Percentiles rank a stretch among this genome's conserved stretches.
phyloP scores from a whole-genome alignment of 2,329 filamentous ascomycete genomes.

The Beauveria australis region DNA sequence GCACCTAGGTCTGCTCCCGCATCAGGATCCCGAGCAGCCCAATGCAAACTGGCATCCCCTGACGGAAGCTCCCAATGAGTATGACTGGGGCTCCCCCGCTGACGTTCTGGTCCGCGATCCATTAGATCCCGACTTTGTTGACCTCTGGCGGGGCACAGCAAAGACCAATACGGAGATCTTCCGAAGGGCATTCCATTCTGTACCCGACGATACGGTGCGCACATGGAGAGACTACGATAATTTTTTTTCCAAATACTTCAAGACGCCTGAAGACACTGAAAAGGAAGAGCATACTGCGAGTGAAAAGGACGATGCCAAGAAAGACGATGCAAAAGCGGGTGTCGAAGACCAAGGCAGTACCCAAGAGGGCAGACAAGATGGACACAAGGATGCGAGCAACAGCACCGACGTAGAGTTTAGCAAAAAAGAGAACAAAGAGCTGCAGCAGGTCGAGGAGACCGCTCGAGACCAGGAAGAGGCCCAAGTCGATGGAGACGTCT shows the following conservation, averaged over 20 bases:
- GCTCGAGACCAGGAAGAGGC: slow-evolving; percentile 39
- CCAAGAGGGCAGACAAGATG: background rate
- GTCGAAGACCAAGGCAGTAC: background rate
- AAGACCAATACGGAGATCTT: slow-evolving; percentile 74
- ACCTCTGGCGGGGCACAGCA: slow-evolving; percentile 66
- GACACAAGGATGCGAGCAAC: background rate
- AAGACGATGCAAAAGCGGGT: background rate
- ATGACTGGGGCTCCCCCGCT: slow-evolving; percentile 61
- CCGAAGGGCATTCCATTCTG: slow-evolving; percentile 70
- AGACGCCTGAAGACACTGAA: slow-evolving; percentile 42
- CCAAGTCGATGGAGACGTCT: slow-evolving; percentile 46
- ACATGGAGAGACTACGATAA: slow-evolving; percentile 67
- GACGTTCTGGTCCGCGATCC: slow-evolving; percentile 69
- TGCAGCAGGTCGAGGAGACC: slow-evolving; percentile 11
- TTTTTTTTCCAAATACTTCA: slow-evolving; percentile 62
- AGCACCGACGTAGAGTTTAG: background rate
- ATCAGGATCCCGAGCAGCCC: slow-evolving; percentile 60
- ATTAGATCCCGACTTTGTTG: slow-evolving; percentile 57
- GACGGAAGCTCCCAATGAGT: slow-evolving; percentile 52
- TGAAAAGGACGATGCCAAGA: background rate
- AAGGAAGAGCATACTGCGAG: slow-evolving; percentile 23
- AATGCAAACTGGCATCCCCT: slow-evolving; percentile 67
- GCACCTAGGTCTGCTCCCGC: slow-evolving; percentile 74
- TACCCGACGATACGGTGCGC: slow-evolving; percentile 59
- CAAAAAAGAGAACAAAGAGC: background rate